phyloP scores from a whole-genome alignment of 2,329 filamentous ascomycete species.

The Aspergillus pseudoviridinutans region DNA sequence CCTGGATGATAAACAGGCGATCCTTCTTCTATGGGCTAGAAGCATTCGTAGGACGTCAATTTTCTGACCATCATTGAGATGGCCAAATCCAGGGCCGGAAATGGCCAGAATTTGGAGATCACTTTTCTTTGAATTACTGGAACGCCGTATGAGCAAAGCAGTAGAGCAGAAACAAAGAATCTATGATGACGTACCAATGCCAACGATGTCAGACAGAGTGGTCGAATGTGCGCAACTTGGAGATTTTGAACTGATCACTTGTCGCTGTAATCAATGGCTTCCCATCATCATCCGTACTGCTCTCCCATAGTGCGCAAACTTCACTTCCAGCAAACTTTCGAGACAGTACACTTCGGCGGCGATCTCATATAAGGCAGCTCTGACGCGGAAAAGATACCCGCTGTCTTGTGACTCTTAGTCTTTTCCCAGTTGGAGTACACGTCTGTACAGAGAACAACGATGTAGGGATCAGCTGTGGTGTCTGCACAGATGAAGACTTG shows the following conservation, averaged over 20 bases:
- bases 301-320: conserved; percentile 6
- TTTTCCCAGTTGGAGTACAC: neutral
- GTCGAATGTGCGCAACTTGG: neutral
- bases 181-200: neutral
- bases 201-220: neutral
- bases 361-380: conserved; percentile 10
- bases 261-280: neutral
- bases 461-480: neutral
- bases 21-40: too few species aligned
- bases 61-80: too few species aligned
- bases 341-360: conserved; percentile 10
- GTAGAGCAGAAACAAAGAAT: too few species aligned
- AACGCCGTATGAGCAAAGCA: too few species aligned
- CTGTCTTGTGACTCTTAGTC: neutral
- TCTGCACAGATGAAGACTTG: neutral
- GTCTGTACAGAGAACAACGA: neutral
- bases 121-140: conserved; percentile 22
- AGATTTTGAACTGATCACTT: neutral
- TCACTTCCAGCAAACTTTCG: conserved; percentile 8
- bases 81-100: too few species aligned
- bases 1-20: too few species aligned
- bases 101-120: too few species aligned
- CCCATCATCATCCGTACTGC: conserved; percentile 14
- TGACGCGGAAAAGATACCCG: conserved; percentile 3
- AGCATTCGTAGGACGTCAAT: too few species aligned